phyloP scores from a whole-genome alignment of 1,284 basidiomycete species.

The Puccinia hordei region DNA sequence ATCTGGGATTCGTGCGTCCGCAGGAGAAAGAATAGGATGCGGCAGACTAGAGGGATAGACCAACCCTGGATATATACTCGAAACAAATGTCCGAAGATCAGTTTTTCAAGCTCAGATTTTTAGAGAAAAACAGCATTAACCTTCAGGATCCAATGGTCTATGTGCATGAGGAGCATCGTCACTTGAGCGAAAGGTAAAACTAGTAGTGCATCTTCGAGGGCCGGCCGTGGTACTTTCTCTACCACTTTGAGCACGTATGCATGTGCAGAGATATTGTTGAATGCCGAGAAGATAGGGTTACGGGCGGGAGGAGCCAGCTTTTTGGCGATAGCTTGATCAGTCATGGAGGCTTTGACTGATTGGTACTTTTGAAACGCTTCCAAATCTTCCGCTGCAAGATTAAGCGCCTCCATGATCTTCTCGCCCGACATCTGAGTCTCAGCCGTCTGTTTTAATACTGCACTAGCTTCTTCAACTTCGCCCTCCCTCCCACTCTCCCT shows the following conservation, averaged over 20 bases:
- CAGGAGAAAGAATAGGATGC: slow-evolving; percentile 89
- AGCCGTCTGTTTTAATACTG: slow-evolving; percentile 84
- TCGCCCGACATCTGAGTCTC: slow-evolving; percentile 98
- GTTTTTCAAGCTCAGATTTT: neutral
- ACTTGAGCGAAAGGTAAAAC: slow-evolving; percentile 92
- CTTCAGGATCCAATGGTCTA: slow-evolving; percentile 84
- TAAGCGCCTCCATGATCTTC: slow-evolving; percentile 89
- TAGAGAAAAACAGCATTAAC: slow-evolving; percentile 62
- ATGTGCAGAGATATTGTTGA: slow-evolving; percentile 74
- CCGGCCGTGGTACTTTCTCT: slow-evolving; percentile 77
- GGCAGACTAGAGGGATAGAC: slow-evolving; percentile 82
- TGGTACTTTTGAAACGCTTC: slow-evolving; percentile 67
- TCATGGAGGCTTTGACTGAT: slow-evolving; percentile 61
- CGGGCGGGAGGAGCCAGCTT: slow-evolving; percentile 71
- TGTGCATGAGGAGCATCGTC: slow-evolving; percentile 78
- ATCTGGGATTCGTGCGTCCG: slow-evolving; percentile 94
- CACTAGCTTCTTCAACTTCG: slow-evolving; percentile 68
- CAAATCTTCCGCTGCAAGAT: slow-evolving; percentile 80
- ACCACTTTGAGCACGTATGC: slow-evolving; percentile 81
- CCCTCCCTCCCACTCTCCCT: slow-evolving; percentile 61
- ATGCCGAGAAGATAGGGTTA: slow-evolving; percentile 77
- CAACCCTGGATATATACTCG: slow-evolving; percentile 66
- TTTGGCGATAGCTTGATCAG: neutral
- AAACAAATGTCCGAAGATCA: neutral
- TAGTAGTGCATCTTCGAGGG: slow-evolving; percentile 86